These are phyloP conservation scores for Aspergillus cavernicola DNA, from an alignment of 495 filamentous ascomycete genomes.

Conservation along the genomic window DNA sequence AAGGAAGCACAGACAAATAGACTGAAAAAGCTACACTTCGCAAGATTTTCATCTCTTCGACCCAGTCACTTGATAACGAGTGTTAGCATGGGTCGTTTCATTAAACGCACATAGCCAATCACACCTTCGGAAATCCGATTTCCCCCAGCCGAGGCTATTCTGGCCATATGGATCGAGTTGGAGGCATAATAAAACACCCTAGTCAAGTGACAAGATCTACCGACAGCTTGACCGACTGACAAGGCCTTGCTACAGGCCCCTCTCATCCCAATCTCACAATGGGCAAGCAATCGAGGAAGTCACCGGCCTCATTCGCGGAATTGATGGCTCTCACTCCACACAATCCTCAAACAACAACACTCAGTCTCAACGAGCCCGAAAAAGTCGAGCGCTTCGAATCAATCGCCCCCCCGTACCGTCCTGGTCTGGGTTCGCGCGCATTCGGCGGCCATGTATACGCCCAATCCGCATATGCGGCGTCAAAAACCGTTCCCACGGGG, in stretches of 20 bases:
- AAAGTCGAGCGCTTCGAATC: constrained; percentile 34
- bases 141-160: constrained; percentile 8
- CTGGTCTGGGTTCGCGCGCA: constrained; percentile 31
- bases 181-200: too few relatives aligned
- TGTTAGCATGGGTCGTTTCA: too few relatives aligned
- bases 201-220: too few relatives aligned
- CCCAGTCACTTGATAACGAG: too few relatives aligned
- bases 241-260: too few relatives aligned
- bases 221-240: too few relatives aligned
- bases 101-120: too few relatives aligned
- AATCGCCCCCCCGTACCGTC: constrained; percentile 27
- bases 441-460: constrained; percentile 68
- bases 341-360: constrained; percentile 7
- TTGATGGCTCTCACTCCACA: constrained; percentile 36
- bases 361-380: constrained; percentile 19
- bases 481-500: constrained; percentile 46
- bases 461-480: constrained; percentile 60
- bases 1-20: too few relatives aligned
- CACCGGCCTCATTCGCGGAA: constrained; percentile 25
- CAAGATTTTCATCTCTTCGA: too few relatives aligned
- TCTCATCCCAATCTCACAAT: too few relatives aligned
- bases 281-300: not conserved
- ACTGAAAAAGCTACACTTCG: too few relatives aligned
- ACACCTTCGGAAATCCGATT: not conserved
- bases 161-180: too few relatives aligned